A percentile compares a stretch with the other conserved stretches of the same genome.
These are phyloP conservation scores for Saccharomycopsis synnaedendra DNA, from an alignment of 805 yeast genomes.

Conservation along the genomic window DNA sequence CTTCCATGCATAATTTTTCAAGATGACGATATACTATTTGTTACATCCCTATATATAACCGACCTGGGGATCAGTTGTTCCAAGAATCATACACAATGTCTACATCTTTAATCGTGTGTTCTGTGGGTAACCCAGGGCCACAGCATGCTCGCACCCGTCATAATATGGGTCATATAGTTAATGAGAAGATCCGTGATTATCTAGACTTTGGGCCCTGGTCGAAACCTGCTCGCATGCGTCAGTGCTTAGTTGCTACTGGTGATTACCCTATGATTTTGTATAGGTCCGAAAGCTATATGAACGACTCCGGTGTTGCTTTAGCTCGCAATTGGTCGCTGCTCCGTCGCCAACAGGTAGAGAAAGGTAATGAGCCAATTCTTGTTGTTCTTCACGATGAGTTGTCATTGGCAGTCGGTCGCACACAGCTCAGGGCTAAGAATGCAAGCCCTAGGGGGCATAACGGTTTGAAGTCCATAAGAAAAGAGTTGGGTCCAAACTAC, in stretches of 20 bases:
- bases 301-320: conserved; percentile 9
- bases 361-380: conserved; percentile 11
- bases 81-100: background rate
- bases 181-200: conserved; percentile 1
- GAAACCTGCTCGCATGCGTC: background rate
- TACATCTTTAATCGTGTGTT: conserved; percentile 9
- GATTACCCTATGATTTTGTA: conserved; percentile 1
- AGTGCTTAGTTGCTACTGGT: background rate
- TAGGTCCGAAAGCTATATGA: conserved; percentile 12
- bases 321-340: conserved; percentile 4
- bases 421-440: conserved; percentile 48
- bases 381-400: conserved; percentile 74
- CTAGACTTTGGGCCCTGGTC: conserved; percentile 3
- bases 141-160: conserved; percentile 13
- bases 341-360: background rate
- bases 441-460: conserved; percentile 77
- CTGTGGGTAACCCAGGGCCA: conserved; percentile 15
- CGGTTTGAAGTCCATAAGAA: conserved; percentile 56
- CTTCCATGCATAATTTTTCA: too few relatives aligned
- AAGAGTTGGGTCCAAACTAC: conserved; percentile 34
- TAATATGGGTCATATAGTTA: conserved; percentile 10
- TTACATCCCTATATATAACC: too few relatives aligned
- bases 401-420: conserved; percentile 51
- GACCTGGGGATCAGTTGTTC: too few relatives aligned
- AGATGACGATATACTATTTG: too few relatives aligned